phyloP scores from a whole-genome alignment of 768 basidiomycete species.

The Podaxis sp. region DNA sequence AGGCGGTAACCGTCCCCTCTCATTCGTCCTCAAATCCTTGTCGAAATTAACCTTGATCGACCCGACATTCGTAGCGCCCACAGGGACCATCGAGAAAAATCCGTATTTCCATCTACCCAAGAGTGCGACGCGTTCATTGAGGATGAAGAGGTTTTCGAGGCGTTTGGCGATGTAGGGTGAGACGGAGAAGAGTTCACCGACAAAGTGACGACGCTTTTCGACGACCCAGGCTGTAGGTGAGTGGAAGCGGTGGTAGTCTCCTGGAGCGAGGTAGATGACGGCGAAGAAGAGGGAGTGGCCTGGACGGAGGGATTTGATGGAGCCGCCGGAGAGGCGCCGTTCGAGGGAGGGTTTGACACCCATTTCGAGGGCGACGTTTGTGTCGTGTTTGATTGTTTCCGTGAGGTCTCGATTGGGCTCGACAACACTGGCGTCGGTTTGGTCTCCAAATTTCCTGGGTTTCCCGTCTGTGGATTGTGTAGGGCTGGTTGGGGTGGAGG shows the following conservation, averaged over 20 bases:
- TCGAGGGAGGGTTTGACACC: constrained; percentile 41
- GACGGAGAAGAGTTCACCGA: constrained; percentile 94
- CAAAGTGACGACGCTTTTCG: constrained; percentile 91
- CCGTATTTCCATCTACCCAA: constrained; percentile 94
- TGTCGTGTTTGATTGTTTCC: constrained; percentile 63
- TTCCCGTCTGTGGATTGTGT: constrained; percentile 33
- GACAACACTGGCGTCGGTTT: constrained; percentile 74
- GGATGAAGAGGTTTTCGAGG: constrained; percentile 88
- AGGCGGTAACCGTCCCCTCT: constrained; percentile 67
- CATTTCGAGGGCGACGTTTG: constrained; percentile 71
- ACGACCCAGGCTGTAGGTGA: constrained; percentile 96
- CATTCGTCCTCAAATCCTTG: constrained; percentile 85
- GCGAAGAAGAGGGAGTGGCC: constrained; percentile 89
- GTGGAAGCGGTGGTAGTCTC: constrained; percentile 98
- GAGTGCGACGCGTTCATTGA: constrained; percentile 97
- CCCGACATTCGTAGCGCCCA: constrained; percentile 98
- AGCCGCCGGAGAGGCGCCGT: constrained; percentile 29
- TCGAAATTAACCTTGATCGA: constrained; percentile 97
- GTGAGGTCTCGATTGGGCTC: constrained; percentile 48
- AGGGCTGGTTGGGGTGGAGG: constrained; percentile 8
- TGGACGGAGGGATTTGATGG: constrained; percentile 53
- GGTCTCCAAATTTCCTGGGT: constrained; percentile 61
- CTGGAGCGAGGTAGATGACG: constrained; percentile 97
- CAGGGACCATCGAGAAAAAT: constrained; percentile 96
- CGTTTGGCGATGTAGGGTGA: constrained; percentile 95